Evolutionary conservation across 1,139 yeast species (phyloP), one percentile per base, ranked within the genome.

Genomic region (Tardiomyces depauwii): DNA sequence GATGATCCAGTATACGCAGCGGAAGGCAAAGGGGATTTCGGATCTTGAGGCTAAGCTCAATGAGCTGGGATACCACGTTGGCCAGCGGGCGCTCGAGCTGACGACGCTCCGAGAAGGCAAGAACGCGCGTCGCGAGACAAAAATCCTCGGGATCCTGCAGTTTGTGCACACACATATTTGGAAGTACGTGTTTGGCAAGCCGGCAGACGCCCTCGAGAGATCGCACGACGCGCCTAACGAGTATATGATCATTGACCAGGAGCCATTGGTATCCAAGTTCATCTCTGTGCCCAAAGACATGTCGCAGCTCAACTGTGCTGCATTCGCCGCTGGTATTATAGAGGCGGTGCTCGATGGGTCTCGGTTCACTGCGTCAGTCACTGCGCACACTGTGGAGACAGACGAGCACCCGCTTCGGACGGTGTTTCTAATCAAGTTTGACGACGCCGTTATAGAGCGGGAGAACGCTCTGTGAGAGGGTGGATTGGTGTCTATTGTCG

Each of bases 301-400:
- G 61, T 81, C 85, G 7, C 81, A 81, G 53, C 72, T 87, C 56
- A 85, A 83, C 57, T 84, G 94, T 58, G 82, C 85, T 11, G 89
- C 96, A 0, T 85, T 84, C 57, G 77, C 83, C 1, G 96, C 96
- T 1, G 98, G 98, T 0, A 77, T 91, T 25, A 76, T 91, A 25
- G 96, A 89, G 61, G 97, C 96, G 0, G 82, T 91, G 1, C 68
- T 91, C 47, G 94, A 86, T 54, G 75, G 84, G 14, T 76, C 89
- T 2, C 82, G 81, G 50, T 89, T 89, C 60, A 80, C 78, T 46
- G 94, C 95, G 25, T 72, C 70, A 42, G 98, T 91, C 5, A 78
- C 89, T 6, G 96, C 98, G 0, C 98, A 93, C 60, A 73, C 84
- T 0, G 89, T 82, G 40, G 83, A 89, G 0, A 68, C 75, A 4